These are phyloP conservation scores for Dianthus caryophyllus DNA, from an alignment of 148 eudicot genomes.

Conservation along the genomic window DNA sequence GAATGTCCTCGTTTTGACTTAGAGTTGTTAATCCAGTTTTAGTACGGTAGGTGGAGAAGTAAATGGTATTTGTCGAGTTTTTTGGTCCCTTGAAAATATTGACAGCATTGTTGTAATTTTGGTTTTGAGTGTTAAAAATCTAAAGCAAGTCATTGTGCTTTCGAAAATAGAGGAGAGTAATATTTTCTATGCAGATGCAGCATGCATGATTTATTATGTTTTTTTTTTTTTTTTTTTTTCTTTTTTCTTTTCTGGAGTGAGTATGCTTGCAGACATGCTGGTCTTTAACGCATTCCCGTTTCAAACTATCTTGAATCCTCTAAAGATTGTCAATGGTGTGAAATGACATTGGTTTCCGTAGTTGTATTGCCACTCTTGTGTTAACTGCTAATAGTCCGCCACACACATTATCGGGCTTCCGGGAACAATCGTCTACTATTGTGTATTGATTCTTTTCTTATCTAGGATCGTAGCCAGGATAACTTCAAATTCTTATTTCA, in stretches of 20 bases:
- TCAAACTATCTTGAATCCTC: background rate
- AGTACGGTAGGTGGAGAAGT: slow-evolving; percentile 13
- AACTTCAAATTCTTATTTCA: too few species aligned
- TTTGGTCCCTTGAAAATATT: slow-evolving; percentile 6
- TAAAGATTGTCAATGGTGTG: background rate
- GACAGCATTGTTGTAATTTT: background rate
- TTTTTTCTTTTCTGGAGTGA: background rate
- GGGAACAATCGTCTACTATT: too few species aligned
- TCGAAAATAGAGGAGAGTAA: background rate
- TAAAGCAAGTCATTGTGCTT: background rate
- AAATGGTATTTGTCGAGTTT: slow-evolving; percentile 3
- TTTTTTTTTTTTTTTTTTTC: too few species aligned
- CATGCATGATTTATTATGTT: background rate
- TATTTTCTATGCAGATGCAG: background rate
- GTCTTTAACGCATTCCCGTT: background rate
- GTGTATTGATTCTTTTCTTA: too few species aligned
- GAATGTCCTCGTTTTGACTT: background rate
- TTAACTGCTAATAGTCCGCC: background rate
- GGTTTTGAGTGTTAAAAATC: background rate
- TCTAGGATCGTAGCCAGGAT: too few species aligned
- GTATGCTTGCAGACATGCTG: background rate
- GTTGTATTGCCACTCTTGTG: background rate
- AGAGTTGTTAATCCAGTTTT: background rate
- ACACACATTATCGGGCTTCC: too few species aligned
- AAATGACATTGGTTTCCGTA: background rate